phyloP scores from a whole-genome alignment of 306 rosid genomes.

The Prunus mongolica region DNA sequence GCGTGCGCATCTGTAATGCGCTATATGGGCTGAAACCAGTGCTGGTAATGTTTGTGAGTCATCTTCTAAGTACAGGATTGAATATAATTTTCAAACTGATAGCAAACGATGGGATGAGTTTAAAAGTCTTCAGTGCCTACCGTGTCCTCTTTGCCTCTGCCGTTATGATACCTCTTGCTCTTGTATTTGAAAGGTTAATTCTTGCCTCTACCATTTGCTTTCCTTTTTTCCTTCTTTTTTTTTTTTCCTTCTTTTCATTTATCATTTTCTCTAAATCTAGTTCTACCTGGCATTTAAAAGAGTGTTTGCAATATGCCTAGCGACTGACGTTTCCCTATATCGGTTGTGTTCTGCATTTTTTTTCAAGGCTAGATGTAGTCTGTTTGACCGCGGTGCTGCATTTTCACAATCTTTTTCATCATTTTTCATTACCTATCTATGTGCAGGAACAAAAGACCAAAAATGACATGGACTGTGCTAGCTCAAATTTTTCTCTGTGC shows the following conservation, averaged over 20 bases:
- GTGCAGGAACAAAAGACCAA: slow-evolving; percentile 43
- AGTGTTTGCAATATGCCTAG: too few species aligned
- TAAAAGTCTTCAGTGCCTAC: slow-evolving; percentile 37
- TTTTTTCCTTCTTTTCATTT: neutral
- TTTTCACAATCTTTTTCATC: neutral
- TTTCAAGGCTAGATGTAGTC: too few species aligned
- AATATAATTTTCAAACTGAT: slow-evolving; percentile 38
- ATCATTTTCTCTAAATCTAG: too few species aligned
- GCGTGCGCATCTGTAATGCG: neutral
- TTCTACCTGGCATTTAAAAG: too few species aligned
- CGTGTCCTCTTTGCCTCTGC: slow-evolving; percentile 48
- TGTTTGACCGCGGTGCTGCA: too few species aligned
- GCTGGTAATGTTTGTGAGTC: slow-evolving; percentile 34
- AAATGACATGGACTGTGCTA: slow-evolving; percentile 40
- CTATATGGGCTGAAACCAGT: slow-evolving; percentile 32
- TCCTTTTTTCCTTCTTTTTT: neutral
- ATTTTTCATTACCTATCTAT: neutral
- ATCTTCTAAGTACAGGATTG: slow-evolving; percentile 22
- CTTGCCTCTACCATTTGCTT: neutral
- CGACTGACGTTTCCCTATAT: too few species aligned
- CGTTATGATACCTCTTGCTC: slow-evolving; percentile 38
- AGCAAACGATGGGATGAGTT: slow-evolving; percentile 39
- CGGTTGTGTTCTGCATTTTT: too few species aligned
- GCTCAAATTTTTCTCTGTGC: slow-evolving; percentile 50
- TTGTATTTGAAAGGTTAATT: slow-evolving; percentile 27